These are phyloP conservation scores for Arachis stenosperma DNA, from an alignment of 306 rosid species.

Conservation along the genomic window DNA sequence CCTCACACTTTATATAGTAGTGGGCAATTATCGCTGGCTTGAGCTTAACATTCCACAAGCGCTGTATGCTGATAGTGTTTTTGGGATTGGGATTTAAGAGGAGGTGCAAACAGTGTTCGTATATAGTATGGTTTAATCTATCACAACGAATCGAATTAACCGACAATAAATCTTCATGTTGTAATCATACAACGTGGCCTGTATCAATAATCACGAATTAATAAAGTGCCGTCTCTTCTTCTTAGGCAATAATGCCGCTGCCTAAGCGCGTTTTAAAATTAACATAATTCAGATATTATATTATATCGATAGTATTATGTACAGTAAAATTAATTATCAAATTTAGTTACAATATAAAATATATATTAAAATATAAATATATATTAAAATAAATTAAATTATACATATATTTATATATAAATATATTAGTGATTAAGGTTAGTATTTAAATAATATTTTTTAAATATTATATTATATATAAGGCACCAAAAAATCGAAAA, in stretches of 20 bases:
- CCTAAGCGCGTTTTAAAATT: background rate
- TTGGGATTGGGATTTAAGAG: background rate
- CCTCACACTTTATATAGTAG: background rate
- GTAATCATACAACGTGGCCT: constrained; percentile 7
- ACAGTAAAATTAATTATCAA: too few species aligned
- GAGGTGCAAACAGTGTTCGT: constrained; percentile 21
- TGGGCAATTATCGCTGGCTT: constrained; percentile 9
- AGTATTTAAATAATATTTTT: too few species aligned
- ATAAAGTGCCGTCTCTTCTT: background rate
- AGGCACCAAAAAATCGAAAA: too few species aligned
- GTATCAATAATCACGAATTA: constrained; percentile 12
- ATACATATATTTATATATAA: too few species aligned
- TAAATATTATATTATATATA: too few species aligned
- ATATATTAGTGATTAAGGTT: too few species aligned
- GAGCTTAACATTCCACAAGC: constrained; percentile 31
- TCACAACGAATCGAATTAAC: constrained; percentile 17
- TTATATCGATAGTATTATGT: too few species aligned
- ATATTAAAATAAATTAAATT: too few species aligned
- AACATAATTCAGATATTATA: constrained; percentile 11
- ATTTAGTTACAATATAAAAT: too few species aligned
- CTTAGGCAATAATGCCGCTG: constrained; percentile 29
- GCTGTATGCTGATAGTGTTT: constrained; percentile 1
- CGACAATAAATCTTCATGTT: constrained; percentile 37
- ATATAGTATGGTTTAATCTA: background rate
- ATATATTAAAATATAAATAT: too few species aligned